A percentile compares a stretch with the other conserved stretches of the same genome.
Conservation (phyloP, 257 asterid species). For the Solanum sejunctum region DNA sequence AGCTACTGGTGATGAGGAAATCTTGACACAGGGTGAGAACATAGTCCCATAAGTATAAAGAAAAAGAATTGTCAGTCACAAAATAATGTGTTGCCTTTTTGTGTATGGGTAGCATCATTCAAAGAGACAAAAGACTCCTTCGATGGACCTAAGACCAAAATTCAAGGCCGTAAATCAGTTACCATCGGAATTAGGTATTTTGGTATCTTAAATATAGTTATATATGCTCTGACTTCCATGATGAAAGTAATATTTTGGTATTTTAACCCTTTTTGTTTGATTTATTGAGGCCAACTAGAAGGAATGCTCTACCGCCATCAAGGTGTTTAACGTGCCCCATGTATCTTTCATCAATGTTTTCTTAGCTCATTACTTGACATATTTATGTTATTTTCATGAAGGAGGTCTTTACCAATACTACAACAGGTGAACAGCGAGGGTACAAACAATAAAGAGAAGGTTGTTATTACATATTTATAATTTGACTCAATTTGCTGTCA, state of each 20-base stretch:
- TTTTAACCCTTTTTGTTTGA: constrained; percentile 6
- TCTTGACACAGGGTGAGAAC: constrained; percentile 39
- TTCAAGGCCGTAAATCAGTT: constrained; percentile 27
- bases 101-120: constrained; percentile 19
- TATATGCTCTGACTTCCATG: background rate
- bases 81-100: background rate
- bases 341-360: background rate
- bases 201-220: background rate
- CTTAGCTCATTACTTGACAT: constrained; percentile 6
- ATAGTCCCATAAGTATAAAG: background rate
- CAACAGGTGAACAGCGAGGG: background rate
- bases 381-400: constrained; percentile 8
- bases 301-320: constrained; percentile 33
- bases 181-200: constrained; percentile 34
- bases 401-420: background rate
- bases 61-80: background rate
- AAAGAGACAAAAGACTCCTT: constrained; percentile 24
- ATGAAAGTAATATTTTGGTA: background rate
- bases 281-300: constrained; percentile 37
- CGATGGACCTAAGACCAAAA: constrained; percentile 23
- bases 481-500: constrained; percentile 5
- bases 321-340: constrained; percentile 22
- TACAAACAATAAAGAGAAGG: background rate
- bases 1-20: constrained; percentile 19
- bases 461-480: background rate